Evolutionary conservation across 768 basidiomycete genomes (phyloP), one percentile per base, ranked within the genome.

Genomic region (Rhodotorula sphaerocarpa): DNA sequence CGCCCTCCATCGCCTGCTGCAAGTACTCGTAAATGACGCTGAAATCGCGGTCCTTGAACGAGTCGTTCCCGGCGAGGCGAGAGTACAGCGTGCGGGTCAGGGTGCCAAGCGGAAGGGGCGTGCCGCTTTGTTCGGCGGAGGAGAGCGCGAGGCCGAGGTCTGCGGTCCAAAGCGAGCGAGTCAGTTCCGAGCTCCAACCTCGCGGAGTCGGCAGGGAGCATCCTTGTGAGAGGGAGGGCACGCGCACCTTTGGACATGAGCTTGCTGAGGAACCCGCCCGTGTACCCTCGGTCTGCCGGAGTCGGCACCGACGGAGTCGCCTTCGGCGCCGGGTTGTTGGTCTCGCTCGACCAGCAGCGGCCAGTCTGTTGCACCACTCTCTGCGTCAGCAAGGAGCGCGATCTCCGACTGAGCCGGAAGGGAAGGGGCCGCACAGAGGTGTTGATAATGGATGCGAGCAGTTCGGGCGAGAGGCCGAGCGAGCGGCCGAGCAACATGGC

Each of bases 401-500:
- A n/a, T n/a, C n/a, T n/a, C n/a, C n/a, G n/a, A n/a, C n/a, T n/a
- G n/a, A n/a, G n/a, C n/a, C 34, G 30, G 25, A 10, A 27, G 50
- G 28, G 12, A 28, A 18, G 3, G 28, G 47, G 48, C 55, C 70
- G 53, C 27, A 72, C 72, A 7, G 72, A 74, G 47, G 65, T 90
- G 73, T 91, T 90, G 66, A 93, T 84, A 6, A 92, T 88, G 9
- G 83, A 80, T 5, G 90, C 86, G 27, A 93, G 80, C 34, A 90
- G 78, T 30, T 70, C 67, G n/a, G 89, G 82, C 50, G 88, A 80
- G 59, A 93, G 76, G 5, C 90, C 90, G n/a, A 92, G 77, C 60
- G 81, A 84, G 74, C 83, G 80, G 6, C 90, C 90, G 15, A 92
- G 79, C 7, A 91, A 76, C 90, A 93, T 92, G 6, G 86, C 89